These are phyloP conservation scores for Leccinum uliginosum DNA, from an alignment of 768 basidiomycete species.

Conservation along the genomic window DNA sequence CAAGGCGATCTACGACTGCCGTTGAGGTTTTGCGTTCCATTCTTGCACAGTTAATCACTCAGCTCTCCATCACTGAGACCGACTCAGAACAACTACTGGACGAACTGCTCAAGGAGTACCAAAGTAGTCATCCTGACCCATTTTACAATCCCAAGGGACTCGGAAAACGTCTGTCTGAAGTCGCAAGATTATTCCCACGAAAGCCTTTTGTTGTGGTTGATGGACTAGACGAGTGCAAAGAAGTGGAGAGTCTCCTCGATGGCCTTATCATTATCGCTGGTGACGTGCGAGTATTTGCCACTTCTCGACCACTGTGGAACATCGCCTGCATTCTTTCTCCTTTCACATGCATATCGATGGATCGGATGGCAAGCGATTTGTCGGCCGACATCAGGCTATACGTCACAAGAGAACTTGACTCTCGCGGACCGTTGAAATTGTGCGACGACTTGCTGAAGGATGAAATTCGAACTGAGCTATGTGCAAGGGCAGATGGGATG, in stretches of 20 bases:
- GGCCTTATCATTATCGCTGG: slow-evolving; percentile 1
- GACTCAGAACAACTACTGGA: not conserved
- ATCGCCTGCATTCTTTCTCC: not conserved
- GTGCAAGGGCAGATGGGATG: slow-evolving; percentile 18
- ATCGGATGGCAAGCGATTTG: not conserved
- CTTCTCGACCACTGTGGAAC: slow-evolving; percentile 5
- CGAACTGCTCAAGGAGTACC: slow-evolving; percentile 2
- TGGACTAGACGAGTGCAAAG: slow-evolving; percentile 22
- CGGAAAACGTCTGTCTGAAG: not conserved
- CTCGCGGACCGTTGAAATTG: slow-evolving; percentile 3
- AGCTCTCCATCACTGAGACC: not conserved
- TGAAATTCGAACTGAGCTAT: slow-evolving; percentile 7
- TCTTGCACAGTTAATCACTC: slow-evolving; percentile 10
- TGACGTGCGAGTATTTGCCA: slow-evolving; percentile 3
- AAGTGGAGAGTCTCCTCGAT: slow-evolving; percentile 5
- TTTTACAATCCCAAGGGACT: slow-evolving; percentile 7
- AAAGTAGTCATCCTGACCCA: not conserved
- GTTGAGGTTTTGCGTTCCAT: slow-evolving; percentile 17
- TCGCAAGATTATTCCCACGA: not conserved
- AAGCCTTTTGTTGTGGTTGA: slow-evolving; percentile 15
- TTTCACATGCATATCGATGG: slow-evolving; percentile 10
- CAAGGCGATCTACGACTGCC: slow-evolving; percentile 1
- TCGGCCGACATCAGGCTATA: slow-evolving; percentile 9
- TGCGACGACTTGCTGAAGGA: slow-evolving; percentile 1
- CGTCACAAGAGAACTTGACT: slow-evolving; percentile 9